Evolutionary conservation across 2,329 filamentous ascomycete species (phyloP).

Genomic region (Fusarium sp.): DNA sequence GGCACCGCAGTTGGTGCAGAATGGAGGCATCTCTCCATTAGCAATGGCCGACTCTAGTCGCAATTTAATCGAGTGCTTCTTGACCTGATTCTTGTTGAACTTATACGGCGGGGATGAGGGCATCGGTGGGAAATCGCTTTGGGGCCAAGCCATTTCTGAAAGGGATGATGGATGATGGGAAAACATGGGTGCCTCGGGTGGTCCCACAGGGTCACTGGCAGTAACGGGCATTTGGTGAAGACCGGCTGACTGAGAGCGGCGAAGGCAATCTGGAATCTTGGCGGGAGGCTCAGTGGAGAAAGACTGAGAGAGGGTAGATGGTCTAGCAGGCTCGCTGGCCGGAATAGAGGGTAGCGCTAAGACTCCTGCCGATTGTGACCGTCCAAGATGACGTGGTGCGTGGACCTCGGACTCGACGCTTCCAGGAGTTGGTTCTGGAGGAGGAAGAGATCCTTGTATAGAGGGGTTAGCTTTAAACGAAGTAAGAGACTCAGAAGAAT

Average conservation of each 20-base stretch:
- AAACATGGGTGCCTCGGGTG: slow-evolving; percentile 37
- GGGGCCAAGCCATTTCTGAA: slow-evolving; percentile 54
- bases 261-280: slow-evolving; percentile 51
- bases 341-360: slow-evolving; percentile 50
- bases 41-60: slow-evolving; percentile 70
- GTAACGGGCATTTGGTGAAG: slow-evolving; percentile 50
- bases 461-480: slow-evolving; percentile 33
- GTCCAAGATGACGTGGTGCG: slow-evolving; percentile 43
- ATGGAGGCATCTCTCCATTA: slow-evolving; percentile 86
- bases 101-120: slow-evolving; percentile 56
- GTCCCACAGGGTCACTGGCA: slow-evolving; percentile 57
- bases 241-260: slow-evolving; percentile 51
- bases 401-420: slow-evolving; percentile 26
- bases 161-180: slow-evolving; percentile 32
- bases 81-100: slow-evolving; percentile 70
- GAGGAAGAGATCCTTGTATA: slow-evolving; percentile 25
- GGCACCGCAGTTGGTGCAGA: slow-evolving; percentile 90
- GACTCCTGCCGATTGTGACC: slow-evolving; percentile 52
- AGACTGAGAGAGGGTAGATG: slow-evolving; percentile 52
- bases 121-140: slow-evolving; percentile 54
- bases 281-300: slow-evolving; percentile 27
- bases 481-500: slow-evolving; percentile 30
- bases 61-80: slow-evolving; percentile 69
- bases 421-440: slow-evolving; percentile 21
- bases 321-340: slow-evolving; percentile 61